A percentile compares a stretch with the other conserved stretches of the same genome.
Evolutionary conservation across 1,284 basidiomycete species (phyloP).

Genomic region (Ceratobasidium sp.): DNA sequence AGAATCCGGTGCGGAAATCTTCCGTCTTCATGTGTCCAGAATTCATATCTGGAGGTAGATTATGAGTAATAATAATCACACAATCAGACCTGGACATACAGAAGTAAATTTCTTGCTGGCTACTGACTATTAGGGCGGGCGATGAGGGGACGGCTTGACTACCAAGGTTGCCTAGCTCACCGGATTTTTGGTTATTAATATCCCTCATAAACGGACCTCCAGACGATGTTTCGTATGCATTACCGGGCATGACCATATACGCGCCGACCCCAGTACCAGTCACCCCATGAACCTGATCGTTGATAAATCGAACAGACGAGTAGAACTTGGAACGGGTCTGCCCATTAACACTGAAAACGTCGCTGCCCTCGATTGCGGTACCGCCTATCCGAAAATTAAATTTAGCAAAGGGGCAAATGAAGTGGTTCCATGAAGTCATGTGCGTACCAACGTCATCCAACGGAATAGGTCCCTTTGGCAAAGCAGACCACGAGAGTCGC

Average conservation of each 20-base stretch:
- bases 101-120: slow-evolving; percentile 42
- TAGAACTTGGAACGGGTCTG: slow-evolving; percentile 44
- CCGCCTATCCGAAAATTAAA: slow-evolving; percentile 5
- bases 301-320: slow-evolving; percentile 43
- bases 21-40: slow-evolving; percentile 43
- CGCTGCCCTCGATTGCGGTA: slow-evolving; percentile 43
- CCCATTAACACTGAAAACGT: slow-evolving; percentile 38
- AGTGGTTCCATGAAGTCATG: neutral
- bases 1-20: slow-evolving; percentile 40
- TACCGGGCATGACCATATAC: slow-evolving; percentile 55
- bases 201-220: slow-evolving; percentile 55
- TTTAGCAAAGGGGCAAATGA: neutral
- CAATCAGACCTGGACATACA: slow-evolving; percentile 9
- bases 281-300: slow-evolving; percentile 44
- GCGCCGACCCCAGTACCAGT: slow-evolving; percentile 30
- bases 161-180: neutral
- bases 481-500: slow-evolving; percentile 58
- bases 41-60: slow-evolving; percentile 19
- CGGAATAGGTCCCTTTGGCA: slow-evolving; percentile 58
- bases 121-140: neutral
- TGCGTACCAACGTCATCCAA: slow-evolving; percentile 56
- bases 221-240: slow-evolving; percentile 58
- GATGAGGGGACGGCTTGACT: no score
- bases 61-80: neutral
- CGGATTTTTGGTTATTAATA: slow-evolving; percentile 35